phyloP scores from a whole-genome alignment of 352 stramenopile species.

The Globisporangium nagaii region DNA sequence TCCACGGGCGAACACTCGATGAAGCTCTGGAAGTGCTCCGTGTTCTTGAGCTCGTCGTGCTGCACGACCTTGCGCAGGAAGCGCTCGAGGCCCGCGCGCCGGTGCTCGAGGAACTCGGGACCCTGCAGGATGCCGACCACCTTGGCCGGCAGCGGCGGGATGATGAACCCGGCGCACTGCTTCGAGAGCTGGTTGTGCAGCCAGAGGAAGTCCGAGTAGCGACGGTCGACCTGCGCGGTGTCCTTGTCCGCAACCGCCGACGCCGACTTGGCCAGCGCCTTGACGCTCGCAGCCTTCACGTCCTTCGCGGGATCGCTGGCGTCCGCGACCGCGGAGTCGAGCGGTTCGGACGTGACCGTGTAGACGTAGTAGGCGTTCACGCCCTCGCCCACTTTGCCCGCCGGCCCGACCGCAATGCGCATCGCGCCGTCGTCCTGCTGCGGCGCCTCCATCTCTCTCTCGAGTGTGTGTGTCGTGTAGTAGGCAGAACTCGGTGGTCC shows the following conservation, averaged over 20 bases:
- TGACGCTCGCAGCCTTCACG: background rate
- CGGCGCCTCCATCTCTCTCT: background rate
- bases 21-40: slow-evolving; percentile 65
- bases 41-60: slow-evolving; percentile 71
- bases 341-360: slow-evolving; percentile 59
- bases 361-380: slow-evolving; percentile 85
- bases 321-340: slow-evolving; percentile 15
- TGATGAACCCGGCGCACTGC: slow-evolving; percentile 80
- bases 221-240: slow-evolving; percentile 52
- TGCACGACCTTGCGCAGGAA: slow-evolving; percentile 75
- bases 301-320: background rate
- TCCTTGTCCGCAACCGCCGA: background rate
- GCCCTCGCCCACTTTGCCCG: slow-evolving; percentile 75
- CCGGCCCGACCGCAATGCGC: slow-evolving; percentile 56
- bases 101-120: slow-evolving; percentile 77
- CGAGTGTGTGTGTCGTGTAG: background rate
- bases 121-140: slow-evolving; percentile 70
- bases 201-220: slow-evolving; percentile 86
- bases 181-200: slow-evolving; percentile 62
- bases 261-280: slow-evolving; percentile 1
- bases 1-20: slow-evolving; percentile 72
- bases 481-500: background rate
- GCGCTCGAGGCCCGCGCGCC: slow-evolving; percentile 65
- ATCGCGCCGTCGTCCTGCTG: slow-evolving; percentile 11
- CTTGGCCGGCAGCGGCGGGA: slow-evolving; percentile 75